Percentiles rank a stretch among this genome's conserved stretches.
Conservation (phyloP, 805 yeast genomes). For the Debaryomyces castellii region DNA sequence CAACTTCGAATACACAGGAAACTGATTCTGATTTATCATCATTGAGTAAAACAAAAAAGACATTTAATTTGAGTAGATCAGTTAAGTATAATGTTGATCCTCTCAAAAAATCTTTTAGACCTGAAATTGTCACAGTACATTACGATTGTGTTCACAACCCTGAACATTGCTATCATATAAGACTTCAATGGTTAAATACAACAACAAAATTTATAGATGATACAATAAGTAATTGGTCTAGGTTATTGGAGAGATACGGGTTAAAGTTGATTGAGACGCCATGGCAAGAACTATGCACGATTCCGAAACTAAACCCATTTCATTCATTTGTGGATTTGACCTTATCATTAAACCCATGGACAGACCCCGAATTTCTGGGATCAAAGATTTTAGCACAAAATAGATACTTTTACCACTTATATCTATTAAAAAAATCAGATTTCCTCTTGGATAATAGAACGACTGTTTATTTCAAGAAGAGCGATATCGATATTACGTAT, state of each 20-base stretch:
- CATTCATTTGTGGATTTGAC: constrained; percentile 76
- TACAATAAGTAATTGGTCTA: constrained; percentile 55
- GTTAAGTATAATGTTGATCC: constrained; percentile 78
- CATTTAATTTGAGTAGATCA: constrained; percentile 64
- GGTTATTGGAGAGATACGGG: constrained; percentile 84
- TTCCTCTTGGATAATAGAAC: constrained; percentile 83
- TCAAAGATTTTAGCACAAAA: constrained; percentile 45
- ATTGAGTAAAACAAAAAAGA: constrained; percentile 21
- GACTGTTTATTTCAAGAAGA: constrained; percentile 55
- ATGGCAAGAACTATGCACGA: constrained; percentile 77
- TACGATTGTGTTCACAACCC: constrained; percentile 93
- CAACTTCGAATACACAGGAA: constrained; percentile 17
- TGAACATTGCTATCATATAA: constrained; percentile 87
- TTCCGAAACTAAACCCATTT: constrained; percentile 81
- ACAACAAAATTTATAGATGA: constrained; percentile 62
- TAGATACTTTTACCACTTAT: constrained; percentile 74
- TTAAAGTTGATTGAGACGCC: constrained; percentile 81
- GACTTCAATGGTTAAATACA: constrained; percentile 90
- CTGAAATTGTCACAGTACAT: constrained; percentile 79
- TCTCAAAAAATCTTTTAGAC: constrained; percentile 63
- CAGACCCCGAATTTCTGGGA: constrained; percentile 50
- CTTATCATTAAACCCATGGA: constrained; percentile 72
- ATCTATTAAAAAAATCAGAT: constrained; percentile 64
- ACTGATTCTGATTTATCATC: constrained; percentile 23
- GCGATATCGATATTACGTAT: constrained; percentile 65